Base-by-base conservation (phyloP, 345 rosid species). In the Eucalyptus shirleyi region DNA sequence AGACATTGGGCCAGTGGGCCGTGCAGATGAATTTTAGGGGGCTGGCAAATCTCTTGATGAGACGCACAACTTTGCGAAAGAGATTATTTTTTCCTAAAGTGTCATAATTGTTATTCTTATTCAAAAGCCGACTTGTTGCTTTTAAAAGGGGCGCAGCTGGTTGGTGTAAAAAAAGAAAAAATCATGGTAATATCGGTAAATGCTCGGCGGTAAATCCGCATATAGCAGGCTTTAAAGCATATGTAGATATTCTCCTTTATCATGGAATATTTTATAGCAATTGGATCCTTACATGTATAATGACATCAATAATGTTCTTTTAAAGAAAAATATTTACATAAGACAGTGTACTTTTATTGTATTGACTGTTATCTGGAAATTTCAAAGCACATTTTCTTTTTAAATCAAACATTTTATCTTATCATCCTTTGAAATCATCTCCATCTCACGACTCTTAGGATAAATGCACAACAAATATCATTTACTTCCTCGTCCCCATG, bases 281-380 rank as follows among this genome's bases (percentile, higher is more conserved):
- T 12, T 7, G 1, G 6, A 60, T 26, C 7, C 0, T 60, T 60
- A 28, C 16, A 60, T 12, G 0, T 12, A 60, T 24, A 60, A 28
- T 60, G 32, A 60, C 8, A 2, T 60, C 32, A 6, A 12, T 26
- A 1, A 5, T 28, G 8, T 60, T 60, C 15, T 26, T 60, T 3
- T 12, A 8, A 21, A 53, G 24, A 11, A 26, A 26, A 60, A 59
- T 59, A 60, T 60, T 26, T 60, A 26, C 16, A 28, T 26, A 56
- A 56, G 0, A 60, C 15, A 0, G 0, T 26, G 67, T 2, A 26
- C 30, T 60, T 60, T 11, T 60, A 60, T 60, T 4, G 1, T 60
- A 28, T 26, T 1, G 2, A 30, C 1, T 62, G 0, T 30, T 62
- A 62, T 30, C 4, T 62, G 8, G 9, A 30, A 28, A 12, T 62